Conservation (phyloP, 306 rosid genomes). For the Inga laurina region DNA sequence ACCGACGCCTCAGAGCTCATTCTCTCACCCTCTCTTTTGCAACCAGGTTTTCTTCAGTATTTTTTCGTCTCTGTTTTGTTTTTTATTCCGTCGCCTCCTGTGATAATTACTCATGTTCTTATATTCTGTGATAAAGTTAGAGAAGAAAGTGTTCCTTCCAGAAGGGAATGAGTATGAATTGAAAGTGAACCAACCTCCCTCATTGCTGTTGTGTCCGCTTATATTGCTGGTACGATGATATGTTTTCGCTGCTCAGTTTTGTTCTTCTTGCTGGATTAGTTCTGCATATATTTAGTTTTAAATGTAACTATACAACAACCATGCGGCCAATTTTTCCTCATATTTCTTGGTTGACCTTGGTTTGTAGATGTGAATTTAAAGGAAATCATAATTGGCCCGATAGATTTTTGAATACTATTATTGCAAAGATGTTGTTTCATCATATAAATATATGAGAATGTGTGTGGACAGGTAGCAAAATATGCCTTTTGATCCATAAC, state of each 20-base stretch:
- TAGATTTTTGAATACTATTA: slow-evolving; percentile 7
- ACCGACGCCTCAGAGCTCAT: background rate
- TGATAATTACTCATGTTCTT: background rate
- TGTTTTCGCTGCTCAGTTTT: background rate
- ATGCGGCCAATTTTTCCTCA: background rate
- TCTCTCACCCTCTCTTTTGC: background rate
- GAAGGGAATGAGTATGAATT: slow-evolving; percentile 17
- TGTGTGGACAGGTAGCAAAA: background rate
- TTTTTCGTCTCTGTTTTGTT: background rate
- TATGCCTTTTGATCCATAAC: background rate
- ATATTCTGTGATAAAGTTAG: background rate
- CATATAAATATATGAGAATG: background rate
- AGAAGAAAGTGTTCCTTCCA: too few species aligned
- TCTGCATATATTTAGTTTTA: too few species aligned
- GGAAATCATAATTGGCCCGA: background rate
- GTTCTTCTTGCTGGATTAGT: too few species aligned
- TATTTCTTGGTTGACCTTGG: background rate
- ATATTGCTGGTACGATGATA: background rate
- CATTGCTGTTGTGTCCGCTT: background rate
- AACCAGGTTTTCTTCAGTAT: background rate
- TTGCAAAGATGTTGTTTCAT: background rate
- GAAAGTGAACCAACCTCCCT: background rate
- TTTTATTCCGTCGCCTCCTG: background rate
- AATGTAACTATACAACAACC: background rate
- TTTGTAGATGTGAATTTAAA: background rate